Evolutionary conservation across 2,329 filamentous ascomycete genomes (phyloP), one percentile per base, ranked within the genome.

Genomic region (Pseudocercospora vitis): DNA sequence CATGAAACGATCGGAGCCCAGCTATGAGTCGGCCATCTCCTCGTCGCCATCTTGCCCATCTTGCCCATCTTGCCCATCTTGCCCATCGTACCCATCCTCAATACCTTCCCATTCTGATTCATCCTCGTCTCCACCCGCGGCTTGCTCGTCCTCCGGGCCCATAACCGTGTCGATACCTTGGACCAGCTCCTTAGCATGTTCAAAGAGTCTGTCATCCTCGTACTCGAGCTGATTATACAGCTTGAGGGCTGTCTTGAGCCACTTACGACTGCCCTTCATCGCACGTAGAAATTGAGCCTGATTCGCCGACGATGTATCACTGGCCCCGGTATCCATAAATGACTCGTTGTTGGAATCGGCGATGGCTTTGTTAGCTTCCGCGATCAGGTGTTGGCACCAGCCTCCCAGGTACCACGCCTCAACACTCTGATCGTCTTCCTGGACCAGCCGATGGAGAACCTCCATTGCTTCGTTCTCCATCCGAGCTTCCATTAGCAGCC

Each of bases 351-450:
- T 47, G 7, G 47, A 45, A 14, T 62, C 58, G 23, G 46, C 52
- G 23, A 55, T 55, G 46, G 53, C 50, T 42, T 57, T 82, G 65
- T 83, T 76, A 77, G 86, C 88, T 70, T 88, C 82, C 8, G 87
- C 88, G 58, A 88, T 77, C 54, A 96, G 81, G 69, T 90, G 89
- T 62, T 95, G 79, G 64, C 90, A 91, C 89, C 92, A 97, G 3
- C 94, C 95, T 37, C 94, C 94, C 4, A 99, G 79, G 74, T 99
- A 99, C 91, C 91, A 96, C 14, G 89, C 88, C 73, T 99, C 94
- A 16, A 99, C 88, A 70, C 92, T 96, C 67, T 88, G 81, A 68
- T 99, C 95, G 62, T 99, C 92, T 69, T 99, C 94, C 29, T 82
- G 78, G 32, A 95, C 83, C 49, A 99, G 76, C 50, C 89, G 79